Base-by-base conservation (phyloP, 2,329 filamentous ascomycete genomes). In the Orbilia brochopaga region DNA sequence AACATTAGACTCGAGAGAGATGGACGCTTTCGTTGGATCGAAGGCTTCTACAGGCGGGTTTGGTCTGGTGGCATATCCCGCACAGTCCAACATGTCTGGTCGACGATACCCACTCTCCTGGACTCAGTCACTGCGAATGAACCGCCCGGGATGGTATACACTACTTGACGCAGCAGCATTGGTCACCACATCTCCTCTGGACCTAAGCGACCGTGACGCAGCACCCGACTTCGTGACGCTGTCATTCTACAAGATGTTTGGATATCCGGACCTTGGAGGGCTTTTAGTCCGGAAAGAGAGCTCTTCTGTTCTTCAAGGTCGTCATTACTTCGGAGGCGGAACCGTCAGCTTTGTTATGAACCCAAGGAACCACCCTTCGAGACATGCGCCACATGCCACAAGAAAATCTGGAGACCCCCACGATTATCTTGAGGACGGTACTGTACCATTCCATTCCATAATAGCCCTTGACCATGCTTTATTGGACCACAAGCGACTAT, bases 231-330 rank as follows among this genome's bases (percentile, higher is more conserved):
- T 97, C 75, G 88, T 86, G 0, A 89, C 91, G 0, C 77, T 97
- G 46, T 97, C 92, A 79, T 87, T 97, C 74, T 95, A 97, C 81
- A 99, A 97, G 79, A 92, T 97, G n/a, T 97, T 97, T 79, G 93
- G 94, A 0, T 97, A 97, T 74, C 93, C 93, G 0, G 91, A 97
- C 78, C 82, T 97, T 1, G 93, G 93, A 1, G 92, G 88, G 0
- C 80, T 99, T 66, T 87, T 97, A 30, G 87, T 97, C 11, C 87
- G 89, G 46, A 82, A 83, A 46, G 52, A 46, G 19, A 75, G 74
- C 0, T 48, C 72, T 2, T 60, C 50, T n/a, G 73, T 77, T 3
- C 57, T 77, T 7, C 27, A 48, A 44, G 63, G 55, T 23, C 86
- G 91, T 69, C 87, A 82, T 73, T 99, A 95, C 77, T 99, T 99